These are phyloP conservation scores for Magnaporthiopsis poae DNA, from an alignment of 2,329 filamentous ascomycete species.

Conservation along the genomic window DNA sequence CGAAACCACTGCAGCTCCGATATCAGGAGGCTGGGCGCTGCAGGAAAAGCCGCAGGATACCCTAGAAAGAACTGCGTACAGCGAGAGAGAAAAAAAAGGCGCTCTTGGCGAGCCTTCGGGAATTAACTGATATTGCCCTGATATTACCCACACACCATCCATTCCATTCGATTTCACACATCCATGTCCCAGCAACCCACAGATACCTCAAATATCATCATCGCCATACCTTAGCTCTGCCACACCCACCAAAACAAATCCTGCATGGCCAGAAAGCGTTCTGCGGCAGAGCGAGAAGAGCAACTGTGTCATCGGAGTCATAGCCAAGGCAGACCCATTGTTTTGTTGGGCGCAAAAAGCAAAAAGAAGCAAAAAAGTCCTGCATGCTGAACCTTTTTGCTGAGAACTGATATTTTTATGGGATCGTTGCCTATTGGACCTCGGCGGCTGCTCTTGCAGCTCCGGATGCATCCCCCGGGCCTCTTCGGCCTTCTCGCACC, in stretches of 20 bases:
- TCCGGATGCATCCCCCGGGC: not conserved
- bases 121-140: constrained; percentile 1
- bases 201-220: not conserved
- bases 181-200: not conserved
- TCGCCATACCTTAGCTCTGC: not conserved
- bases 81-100: not conserved
- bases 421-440: not conserved
- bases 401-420: not conserved
- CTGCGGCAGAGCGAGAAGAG: not conserved
- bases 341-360: not conserved
- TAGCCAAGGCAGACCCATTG: not conserved
- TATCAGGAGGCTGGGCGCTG: not conserved
- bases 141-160: not conserved
- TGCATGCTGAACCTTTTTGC: not conserved
- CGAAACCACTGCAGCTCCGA: not conserved
- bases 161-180: not conserved
- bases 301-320: not conserved
- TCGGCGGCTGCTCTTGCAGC: constrained; percentile 1
- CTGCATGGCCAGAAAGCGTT: not conserved
- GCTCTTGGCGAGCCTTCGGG: not conserved
- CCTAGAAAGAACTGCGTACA: too few relatives aligned
- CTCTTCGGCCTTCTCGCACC: not conserved
- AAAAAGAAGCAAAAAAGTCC: not conserved
- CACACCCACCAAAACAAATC: not conserved
- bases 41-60: not conserved